Base-by-base conservation (phyloP, 768 basidiomycete genomes). In the Kwoniella mangroviensis region DNA sequence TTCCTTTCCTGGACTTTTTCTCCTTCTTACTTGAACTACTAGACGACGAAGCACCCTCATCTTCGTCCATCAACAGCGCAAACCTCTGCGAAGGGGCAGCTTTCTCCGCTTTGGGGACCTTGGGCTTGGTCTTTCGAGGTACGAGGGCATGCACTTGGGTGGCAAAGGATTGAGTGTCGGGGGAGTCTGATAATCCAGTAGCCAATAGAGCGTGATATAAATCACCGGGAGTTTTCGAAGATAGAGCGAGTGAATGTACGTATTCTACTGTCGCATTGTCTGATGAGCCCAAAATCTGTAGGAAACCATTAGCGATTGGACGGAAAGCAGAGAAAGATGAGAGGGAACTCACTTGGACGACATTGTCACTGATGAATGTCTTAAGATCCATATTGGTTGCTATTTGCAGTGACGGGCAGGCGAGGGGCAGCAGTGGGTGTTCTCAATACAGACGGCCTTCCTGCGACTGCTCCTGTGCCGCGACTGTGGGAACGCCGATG, bases 191-290 rank as follows among this genome's bases (percentile, higher is more conserved):
- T 58, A 98, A 86, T 73, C 95, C 96, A 58, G 89, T 88, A 49
- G 87, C 85, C 67, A 90, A 86, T 49, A 98, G 88, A 5, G 90
- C 85, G n/a, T 86, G 72, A 79, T 94, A 93, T 49, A 98, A 87
- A 53, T 87, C 87, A 51, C 92, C 90, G 12, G 92, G 87, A 10
- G 90, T 88, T 82, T 95, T 95, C 64, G 93, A 87, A 65, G 91
- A 89, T 3, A 91, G 89, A n/a, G 92, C 93, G 90, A 76, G 90
- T 59, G 92, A 92, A 81, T 92, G 86, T 43, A 97, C 90, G 82
- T 90, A 97, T 85, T 93, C 90, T 74, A 93, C 88, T 70, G 91
- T 92, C 73, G 88, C 92, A 73, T 87, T 86, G 84, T 96, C 92
- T 22, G 94, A 89, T 56, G 92, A 87, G 65, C 92, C 92, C 75